Conservation (phyloP, 2,329 filamentous ascomycete species). For the Ascochyta viciae-villosae region DNA sequence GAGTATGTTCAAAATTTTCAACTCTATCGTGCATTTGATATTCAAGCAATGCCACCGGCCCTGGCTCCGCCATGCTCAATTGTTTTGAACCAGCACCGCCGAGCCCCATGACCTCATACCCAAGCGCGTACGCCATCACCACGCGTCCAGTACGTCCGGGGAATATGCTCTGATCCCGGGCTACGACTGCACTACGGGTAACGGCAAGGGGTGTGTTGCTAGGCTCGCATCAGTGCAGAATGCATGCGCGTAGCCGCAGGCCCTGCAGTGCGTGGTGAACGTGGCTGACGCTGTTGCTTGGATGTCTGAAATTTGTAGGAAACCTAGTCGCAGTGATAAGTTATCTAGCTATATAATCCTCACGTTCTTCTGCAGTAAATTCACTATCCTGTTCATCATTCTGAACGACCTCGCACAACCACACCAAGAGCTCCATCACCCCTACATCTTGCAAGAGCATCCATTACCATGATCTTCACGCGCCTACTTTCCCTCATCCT, state of each 20-base stretch:
- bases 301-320: background rate
- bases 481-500: constrained; percentile 65
- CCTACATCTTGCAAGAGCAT: background rate
- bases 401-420: background rate
- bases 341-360: constrained; percentile 1
- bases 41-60: background rate
- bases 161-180: background rate
- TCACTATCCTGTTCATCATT: background rate
- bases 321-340: background rate
- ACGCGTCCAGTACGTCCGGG: constrained; percentile 7
- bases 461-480: constrained; percentile 42
- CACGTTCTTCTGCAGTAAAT: background rate
- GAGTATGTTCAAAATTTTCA: background rate
- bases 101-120: constrained; percentile 19
- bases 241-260: background rate
- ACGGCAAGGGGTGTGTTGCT: constrained; percentile 4
- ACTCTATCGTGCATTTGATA: background rate
- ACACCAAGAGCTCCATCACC: background rate
- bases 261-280: constrained; percentile 3
- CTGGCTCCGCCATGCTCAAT: background rate
- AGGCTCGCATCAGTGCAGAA: constrained; percentile 14
- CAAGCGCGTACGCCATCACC: constrained; percentile 11
- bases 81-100: background rate
- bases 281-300: constrained; percentile 17
- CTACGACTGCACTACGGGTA: constrained; percentile 1